Base-by-base conservation (phyloP, 108 stramenopile species). In the Parietichytrium sp. region DNA sequence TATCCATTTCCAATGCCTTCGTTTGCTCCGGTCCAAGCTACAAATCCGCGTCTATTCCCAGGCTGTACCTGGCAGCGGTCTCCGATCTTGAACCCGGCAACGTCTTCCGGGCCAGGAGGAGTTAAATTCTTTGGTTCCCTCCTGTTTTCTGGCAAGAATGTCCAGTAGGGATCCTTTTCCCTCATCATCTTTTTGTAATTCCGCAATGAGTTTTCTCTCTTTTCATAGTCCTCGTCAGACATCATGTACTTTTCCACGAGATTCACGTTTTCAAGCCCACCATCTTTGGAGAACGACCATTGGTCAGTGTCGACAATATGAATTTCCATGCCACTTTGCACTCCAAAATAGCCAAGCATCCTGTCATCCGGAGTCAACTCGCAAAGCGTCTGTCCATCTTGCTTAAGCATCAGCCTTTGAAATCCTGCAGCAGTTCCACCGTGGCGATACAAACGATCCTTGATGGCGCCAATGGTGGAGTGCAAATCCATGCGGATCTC, bases 161-260 rank as follows among this genome's bases (percentile, higher is more conserved):
- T 91, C 89, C 95, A 98, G 23, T 86, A 89, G 1, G 92, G 82
- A 87, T 98, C 93, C n/a, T 88, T 86, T 42, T 88, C 87, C 83
- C 91, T 89, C 89, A 96, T 93, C 33, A 94, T 81, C 79, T 90
- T 87, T 29, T 85, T 93, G 94, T 94, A 98, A 77, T 93, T 93
- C 42, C 95, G 89, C 53, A 98, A 72, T 25, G 98, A 97, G 26
- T 93, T 93, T 84, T 91, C 87, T 3, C 95, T 93, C 52, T 88
- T 87, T 77, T 97, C 92, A 87, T 98, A 98, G 52, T 94, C 92
- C 92, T 96, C 96, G 10, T 98, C 98, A 27, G 86, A 83, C 94
- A 98, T 95, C 52, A 79, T 45, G 80, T 93, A 98, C 86, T 97
- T 98, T 53, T 96, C 33, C 6, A 98, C 94, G 77, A 94, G 79